A percentile compares a stretch with the other conserved stretches of the same genome.
Conservation (phyloP, 1,284 basidiomycete species). For the Moesziomyces parantarcticus region DNA sequence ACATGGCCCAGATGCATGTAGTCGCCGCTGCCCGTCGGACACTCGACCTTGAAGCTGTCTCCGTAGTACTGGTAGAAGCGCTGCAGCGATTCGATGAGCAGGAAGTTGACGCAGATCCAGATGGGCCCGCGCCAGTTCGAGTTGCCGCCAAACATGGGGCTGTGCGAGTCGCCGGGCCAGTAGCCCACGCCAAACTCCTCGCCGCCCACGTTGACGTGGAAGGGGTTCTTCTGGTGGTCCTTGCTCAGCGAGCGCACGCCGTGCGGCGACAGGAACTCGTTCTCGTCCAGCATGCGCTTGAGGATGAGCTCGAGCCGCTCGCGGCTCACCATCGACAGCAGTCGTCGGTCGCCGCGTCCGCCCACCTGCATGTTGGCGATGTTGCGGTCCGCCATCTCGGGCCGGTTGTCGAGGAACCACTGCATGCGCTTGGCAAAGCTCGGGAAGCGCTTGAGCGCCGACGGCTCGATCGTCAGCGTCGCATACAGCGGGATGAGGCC, state of each 20-base stretch:
- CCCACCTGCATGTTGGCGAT: slow-evolving; percentile 85
- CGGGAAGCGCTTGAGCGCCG: slow-evolving; percentile 87
- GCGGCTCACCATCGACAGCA: slow-evolving; percentile 90
- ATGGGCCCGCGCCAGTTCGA: slow-evolving; percentile 86
- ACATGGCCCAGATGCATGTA: slow-evolving; percentile 91
- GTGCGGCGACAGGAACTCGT: slow-evolving; percentile 91
- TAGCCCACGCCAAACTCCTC: slow-evolving; percentile 91
- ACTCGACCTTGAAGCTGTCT: slow-evolving; percentile 76
- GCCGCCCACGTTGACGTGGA: slow-evolving; percentile 92
- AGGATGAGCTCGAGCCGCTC: slow-evolving; percentile 87
- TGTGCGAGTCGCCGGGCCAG: slow-evolving; percentile 96
- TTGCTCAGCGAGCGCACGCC: slow-evolving; percentile 89
- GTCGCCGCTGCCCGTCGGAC: slow-evolving; percentile 92
- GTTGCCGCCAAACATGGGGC: slow-evolving; percentile 98
- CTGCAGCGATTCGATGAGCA: slow-evolving; percentile 87
- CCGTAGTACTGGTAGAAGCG: slow-evolving; percentile 78
- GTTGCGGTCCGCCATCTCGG: slow-evolving; percentile 85
- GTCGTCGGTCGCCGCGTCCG: slow-evolving; percentile 78
- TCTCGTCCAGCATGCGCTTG: slow-evolving; percentile 88
- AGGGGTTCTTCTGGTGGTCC: slow-evolving; percentile 89
- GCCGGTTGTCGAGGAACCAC: slow-evolving; percentile 95
- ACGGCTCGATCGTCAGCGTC: slow-evolving; percentile 90
- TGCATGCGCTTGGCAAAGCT: slow-evolving; percentile 98
- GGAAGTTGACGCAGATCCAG: slow-evolving; percentile 93
- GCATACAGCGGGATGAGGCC: slow-evolving; percentile 95